A percentile compares a stretch with the other conserved stretches of the same genome.
Evolutionary conservation across 2,329 filamentous ascomycete genomes (phyloP).

Genomic region (Arthrocladium fulminans): DNA sequence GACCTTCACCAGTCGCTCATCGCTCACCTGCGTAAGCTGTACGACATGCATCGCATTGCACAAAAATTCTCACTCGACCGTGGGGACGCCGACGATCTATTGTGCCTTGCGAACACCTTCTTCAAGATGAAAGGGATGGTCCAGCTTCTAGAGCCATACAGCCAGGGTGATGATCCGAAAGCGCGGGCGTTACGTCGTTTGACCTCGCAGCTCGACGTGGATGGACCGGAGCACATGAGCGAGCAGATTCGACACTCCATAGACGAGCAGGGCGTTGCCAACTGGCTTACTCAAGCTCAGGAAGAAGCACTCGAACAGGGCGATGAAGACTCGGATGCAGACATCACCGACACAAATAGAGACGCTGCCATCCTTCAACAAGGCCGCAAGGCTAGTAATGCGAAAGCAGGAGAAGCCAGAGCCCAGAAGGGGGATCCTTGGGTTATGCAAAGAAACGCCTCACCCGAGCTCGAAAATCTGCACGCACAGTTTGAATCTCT

Average conservation of each 20-base stretch:
- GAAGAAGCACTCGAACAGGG: slow-evolving; percentile 59
- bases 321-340: slow-evolving; percentile 63
- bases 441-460: slow-evolving; percentile 60
- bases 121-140: background rate
- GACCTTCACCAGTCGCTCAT: slow-evolving; percentile 62
- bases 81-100: slow-evolving; percentile 83
- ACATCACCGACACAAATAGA: slow-evolving; percentile 55
- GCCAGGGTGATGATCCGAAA: slow-evolving; percentile 24
- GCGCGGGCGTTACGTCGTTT: slow-evolving; percentile 31
- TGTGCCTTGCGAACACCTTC: slow-evolving; percentile 58
- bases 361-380: background rate
- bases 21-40: slow-evolving; percentile 60
- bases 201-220: slow-evolving; percentile 53
- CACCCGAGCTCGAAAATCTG: slow-evolving; percentile 53
- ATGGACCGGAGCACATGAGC: slow-evolving; percentile 60
- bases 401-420: slow-evolving; percentile 22
- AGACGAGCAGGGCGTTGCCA: slow-evolving; percentile 81
- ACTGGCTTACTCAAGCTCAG: slow-evolving; percentile 69
- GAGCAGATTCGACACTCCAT: slow-evolving; percentile 66
- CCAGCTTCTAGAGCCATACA: slow-evolving; percentile 23
- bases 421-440: slow-evolving; percentile 44
- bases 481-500: slow-evolving; percentile 60
- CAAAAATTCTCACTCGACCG: slow-evolving; percentile 90
- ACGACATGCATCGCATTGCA: slow-evolving; percentile 80
- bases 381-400: background rate